Conservation (phyloP, 1,284 basidiomycete species). For the Marasmius oreades region DNA sequence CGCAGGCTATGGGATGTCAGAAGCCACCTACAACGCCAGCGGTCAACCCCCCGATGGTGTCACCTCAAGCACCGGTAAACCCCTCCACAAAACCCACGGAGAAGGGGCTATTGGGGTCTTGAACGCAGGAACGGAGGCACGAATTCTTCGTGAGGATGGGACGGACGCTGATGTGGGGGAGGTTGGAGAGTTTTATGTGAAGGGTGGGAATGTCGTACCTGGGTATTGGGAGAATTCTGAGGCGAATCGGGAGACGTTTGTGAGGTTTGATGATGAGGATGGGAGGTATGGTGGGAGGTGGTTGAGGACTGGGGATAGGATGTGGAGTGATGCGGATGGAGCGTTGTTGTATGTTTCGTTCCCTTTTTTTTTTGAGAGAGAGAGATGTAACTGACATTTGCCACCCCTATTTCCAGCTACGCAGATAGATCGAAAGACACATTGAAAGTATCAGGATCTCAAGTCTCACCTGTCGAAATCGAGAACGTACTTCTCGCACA, state of each 20-base stretch:
- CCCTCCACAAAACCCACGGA: conserved; percentile 33
- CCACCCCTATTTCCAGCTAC: conserved; percentile 39
- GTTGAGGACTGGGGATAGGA: conserved; percentile 69
- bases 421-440: conserved; percentile 60
- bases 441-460: conserved; percentile 67
- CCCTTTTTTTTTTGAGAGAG: neutral
- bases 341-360: conserved; percentile 55
- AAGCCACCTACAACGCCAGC: conserved; percentile 45
- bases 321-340: conserved; percentile 53
- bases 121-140: neutral
- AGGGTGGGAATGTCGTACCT: neutral
- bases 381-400: neutral
- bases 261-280: conserved; percentile 35
- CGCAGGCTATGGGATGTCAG: conserved; percentile 74
- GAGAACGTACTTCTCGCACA: conserved; percentile 60
- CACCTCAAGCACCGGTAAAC: conserved; percentile 41
- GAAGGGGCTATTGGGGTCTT: conserved; percentile 47
- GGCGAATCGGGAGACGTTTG: conserved; percentile 46
- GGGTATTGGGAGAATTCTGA: conserved; percentile 1
- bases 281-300: conserved; percentile 36
- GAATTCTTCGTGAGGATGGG: conserved; percentile 1
- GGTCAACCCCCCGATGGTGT: conserved; percentile 20
- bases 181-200: neutral
- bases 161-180: neutral
- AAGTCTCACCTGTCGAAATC: conserved; percentile 73